Conservation (phyloP, 495 filamentous ascomycete genomes). For the Aspergillus nanangensis region DNA sequence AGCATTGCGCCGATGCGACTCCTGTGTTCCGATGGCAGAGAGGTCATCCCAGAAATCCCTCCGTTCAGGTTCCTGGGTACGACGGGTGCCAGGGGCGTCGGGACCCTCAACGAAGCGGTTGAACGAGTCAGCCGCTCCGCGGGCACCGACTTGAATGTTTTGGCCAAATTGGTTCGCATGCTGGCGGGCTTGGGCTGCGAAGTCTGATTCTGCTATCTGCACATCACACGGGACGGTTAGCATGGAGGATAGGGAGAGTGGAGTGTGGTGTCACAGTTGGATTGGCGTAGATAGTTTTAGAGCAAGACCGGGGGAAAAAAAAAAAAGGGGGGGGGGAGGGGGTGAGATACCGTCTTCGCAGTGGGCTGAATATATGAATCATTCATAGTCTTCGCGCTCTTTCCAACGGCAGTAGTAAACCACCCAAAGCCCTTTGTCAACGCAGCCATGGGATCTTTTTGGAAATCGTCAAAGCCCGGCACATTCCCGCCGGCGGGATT, state of each 20-base stretch:
- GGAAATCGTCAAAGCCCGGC: constrained; percentile 75
- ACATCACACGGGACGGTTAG: too few relatives aligned
- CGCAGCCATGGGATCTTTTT: constrained; percentile 84
- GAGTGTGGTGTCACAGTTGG: too few relatives aligned
- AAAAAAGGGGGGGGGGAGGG: not conserved
- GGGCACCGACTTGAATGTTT: constrained; percentile 59
- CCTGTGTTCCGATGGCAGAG: constrained; percentile 52
- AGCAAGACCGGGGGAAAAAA: too few relatives aligned
- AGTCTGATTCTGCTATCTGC: constrained; percentile 79
- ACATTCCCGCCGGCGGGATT: constrained; percentile 31
- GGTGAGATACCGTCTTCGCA: constrained; percentile 65
- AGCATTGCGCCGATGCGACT: constrained; percentile 30
- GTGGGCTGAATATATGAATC: constrained; percentile 87
- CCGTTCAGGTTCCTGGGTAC: constrained; percentile 54
- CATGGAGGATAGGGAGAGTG: not conserved
- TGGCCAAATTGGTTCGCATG: constrained; percentile 65
- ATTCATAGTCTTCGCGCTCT: constrained; percentile 84
- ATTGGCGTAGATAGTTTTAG: too few relatives aligned
- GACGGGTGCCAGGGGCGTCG: constrained; percentile 20
- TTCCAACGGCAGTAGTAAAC: constrained; percentile 80
- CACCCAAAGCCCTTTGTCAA: constrained; percentile 91
- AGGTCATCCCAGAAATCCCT: constrained; percentile 90
- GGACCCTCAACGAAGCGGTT: constrained; percentile 76
- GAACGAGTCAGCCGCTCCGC: constrained; percentile 70
- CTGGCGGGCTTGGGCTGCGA: constrained; percentile 73